Percentiles rank a stretch among this genome's conserved stretches.
phyloP scores from a whole-genome alignment of 176 grass and related monocot species.

The Eremochloa ophiuroides region DNA sequence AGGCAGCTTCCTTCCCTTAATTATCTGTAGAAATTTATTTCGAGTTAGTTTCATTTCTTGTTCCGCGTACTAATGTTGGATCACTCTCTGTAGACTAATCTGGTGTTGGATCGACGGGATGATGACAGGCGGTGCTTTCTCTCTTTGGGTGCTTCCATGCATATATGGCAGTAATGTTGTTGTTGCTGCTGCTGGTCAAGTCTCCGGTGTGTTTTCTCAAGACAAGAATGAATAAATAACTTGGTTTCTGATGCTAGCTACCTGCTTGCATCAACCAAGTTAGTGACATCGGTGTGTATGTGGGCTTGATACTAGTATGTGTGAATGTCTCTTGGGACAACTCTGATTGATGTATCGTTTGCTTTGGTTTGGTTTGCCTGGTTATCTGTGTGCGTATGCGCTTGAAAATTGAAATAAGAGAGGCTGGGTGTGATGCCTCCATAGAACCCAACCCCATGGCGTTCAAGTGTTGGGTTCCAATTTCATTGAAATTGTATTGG shows the following conservation, averaged over 20 bases:
- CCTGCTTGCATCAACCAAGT: no score
- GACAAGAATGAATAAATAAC: neutral
- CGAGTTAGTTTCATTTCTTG: no score
- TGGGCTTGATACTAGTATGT: neutral
- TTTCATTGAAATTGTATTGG: neutral
- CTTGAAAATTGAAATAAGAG: neutral
- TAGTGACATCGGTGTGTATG: neutral
- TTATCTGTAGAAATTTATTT: no score
- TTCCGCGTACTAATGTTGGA: neutral
- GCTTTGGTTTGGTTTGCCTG: neutral
- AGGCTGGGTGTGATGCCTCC: neutral
- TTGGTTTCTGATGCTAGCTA: neutral
- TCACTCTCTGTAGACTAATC: neutral
- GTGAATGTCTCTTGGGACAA: neutral
- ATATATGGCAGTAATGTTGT: no score
- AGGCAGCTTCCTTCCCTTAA: neutral
- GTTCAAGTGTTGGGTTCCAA: neutral
- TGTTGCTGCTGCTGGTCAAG: neutral
- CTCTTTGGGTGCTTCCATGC: no score
- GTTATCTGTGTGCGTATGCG: neutral
- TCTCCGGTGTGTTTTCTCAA: neutral
- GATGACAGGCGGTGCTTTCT: no score
- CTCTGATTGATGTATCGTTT: neutral
- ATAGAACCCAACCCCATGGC: neutral
- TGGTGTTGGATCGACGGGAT: neutral